Percentiles rank a stretch among this genome's conserved stretches.
phyloP scores from a whole-genome alignment of 2,329 filamentous ascomycete genomes.

The Calonectria multiphialidica region DNA sequence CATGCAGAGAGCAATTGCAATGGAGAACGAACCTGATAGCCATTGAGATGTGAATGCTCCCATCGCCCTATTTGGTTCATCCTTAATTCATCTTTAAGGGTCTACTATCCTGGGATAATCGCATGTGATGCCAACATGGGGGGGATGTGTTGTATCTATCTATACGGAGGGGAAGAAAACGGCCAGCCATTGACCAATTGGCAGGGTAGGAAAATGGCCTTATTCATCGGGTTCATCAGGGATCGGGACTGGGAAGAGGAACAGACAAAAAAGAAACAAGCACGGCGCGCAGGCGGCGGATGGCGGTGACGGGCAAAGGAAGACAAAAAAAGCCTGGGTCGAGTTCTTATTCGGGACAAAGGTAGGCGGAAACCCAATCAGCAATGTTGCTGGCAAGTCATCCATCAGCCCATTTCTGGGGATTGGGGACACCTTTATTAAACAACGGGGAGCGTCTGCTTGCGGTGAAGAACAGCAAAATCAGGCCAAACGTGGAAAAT shows the following conservation, averaged over 20 bases:
- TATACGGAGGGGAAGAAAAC: not conserved
- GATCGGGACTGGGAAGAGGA: constrained; percentile 39
- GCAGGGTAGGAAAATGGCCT: constrained; percentile 32
- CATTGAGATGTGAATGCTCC: not conserved
- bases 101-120: not conserved
- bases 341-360: constrained; percentile 43
- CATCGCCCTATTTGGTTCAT: not conserved
- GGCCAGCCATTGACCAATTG: constrained; percentile 32
- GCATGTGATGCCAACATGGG: constrained; percentile 19
- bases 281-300: constrained; percentile 27
- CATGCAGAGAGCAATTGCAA: not conserved
- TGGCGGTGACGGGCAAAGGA: constrained; percentile 15
- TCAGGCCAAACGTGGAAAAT: not conserved
- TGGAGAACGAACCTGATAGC: not conserved
- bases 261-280: constrained; percentile 28
- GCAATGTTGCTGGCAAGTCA: constrained; percentile 27
- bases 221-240: constrained; percentile 43
- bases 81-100: not conserved
- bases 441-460: not conserved
- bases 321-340: constrained; percentile 10
- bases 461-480: constrained; percentile 8
- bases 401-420: constrained; percentile 40
- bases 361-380: constrained; percentile 27
- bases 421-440: constrained; percentile 9
- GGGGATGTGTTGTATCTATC: not conserved